Evolutionary conservation across 2,329 filamentous ascomycete species (phyloP).

Genomic region (Aspergillus phoenicis): DNA sequence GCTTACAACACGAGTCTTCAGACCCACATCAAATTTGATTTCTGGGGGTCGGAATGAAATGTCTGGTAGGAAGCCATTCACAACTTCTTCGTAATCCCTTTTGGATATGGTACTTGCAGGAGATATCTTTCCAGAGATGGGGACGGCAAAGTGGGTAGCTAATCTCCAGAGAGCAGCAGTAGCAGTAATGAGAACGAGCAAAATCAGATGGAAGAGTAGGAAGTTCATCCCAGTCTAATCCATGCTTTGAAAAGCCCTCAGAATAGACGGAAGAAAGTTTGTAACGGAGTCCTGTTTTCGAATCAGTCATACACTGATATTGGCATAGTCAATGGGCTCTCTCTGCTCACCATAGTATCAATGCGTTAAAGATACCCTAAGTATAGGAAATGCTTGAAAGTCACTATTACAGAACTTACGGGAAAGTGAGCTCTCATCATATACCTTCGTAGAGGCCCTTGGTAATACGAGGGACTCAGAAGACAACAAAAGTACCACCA

Average conservation of each 20-base stretch:
- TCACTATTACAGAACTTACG: no score
- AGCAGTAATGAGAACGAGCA: not conserved
- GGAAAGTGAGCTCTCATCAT: no score
- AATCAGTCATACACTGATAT: no score
- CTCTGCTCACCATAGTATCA: no score
- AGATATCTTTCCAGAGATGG: not conserved
- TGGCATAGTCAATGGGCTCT: no score
- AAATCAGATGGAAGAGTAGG: not conserved
- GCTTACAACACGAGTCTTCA: not conserved
- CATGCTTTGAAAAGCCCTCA: no score
- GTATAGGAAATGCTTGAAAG: no score
- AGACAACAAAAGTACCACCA: no score
- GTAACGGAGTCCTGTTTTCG: no score
- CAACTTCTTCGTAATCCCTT: slow-evolving; percentile 1
- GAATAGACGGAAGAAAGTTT: not conserved
- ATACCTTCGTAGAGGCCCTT: no score
- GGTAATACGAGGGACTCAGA: no score
- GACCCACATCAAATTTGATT: not conserved
- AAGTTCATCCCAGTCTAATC: not conserved
- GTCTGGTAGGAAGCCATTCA: not conserved
- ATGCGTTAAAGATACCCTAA: no score
- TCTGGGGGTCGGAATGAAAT: not conserved
- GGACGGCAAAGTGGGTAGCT: not conserved
- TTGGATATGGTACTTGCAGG: not conserved
- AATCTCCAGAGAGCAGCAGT: not conserved